Percentiles rank a stretch among this genome's conserved stretches.
These are phyloP conservation scores for Phytopythium helicoides DNA, from an alignment of 352 stramenopile species.

Conservation along the genomic window DNA sequence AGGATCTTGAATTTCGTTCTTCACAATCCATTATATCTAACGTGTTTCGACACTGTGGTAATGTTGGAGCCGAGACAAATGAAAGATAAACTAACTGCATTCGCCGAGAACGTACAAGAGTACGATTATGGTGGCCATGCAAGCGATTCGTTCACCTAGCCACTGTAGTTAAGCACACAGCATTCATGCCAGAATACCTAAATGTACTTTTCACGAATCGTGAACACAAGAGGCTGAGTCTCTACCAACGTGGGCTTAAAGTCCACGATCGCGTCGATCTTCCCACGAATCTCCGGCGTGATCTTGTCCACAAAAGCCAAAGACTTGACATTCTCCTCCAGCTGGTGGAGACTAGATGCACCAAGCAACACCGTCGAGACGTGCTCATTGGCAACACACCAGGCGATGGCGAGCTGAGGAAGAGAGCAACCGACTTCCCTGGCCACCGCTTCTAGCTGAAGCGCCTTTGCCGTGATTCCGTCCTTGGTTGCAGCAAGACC, in stretches of 20 bases:
- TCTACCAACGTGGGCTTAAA: constrained; percentile 24
- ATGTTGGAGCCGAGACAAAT: too few relatives aligned
- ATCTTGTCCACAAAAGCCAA: constrained; percentile 46
- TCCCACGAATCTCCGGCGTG: constrained; percentile 46
- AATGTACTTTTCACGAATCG: constrained; percentile 26
- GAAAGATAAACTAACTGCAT: too few relatives aligned
- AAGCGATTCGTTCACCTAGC: too few relatives aligned
- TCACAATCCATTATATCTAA: too few relatives aligned
- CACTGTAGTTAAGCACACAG: too few relatives aligned
- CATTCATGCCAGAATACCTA: too few relatives aligned
- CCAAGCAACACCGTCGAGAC: constrained; percentile 57
- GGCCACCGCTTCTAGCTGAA: constrained; percentile 26
- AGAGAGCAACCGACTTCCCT: constrained; percentile 47
- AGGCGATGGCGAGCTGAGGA: constrained; percentile 52
- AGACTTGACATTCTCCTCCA: constrained; percentile 58
- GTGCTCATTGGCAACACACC: constrained; percentile 51
- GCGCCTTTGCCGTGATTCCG: constrained; percentile 30
- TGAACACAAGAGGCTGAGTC: constrained; percentile 16
- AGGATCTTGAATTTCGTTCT: too few relatives aligned
- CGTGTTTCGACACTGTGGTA: too few relatives aligned
- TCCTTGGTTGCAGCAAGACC: constrained; percentile 32
- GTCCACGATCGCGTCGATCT: constrained; percentile 52
- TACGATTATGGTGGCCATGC: too few relatives aligned
- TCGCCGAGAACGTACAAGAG: too few relatives aligned
- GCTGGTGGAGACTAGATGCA: constrained; percentile 46